These are phyloP conservation scores for Microbotryum violaceum DNA, from an alignment of 1,284 basidiomycete genomes.

Conservation along the genomic window DNA sequence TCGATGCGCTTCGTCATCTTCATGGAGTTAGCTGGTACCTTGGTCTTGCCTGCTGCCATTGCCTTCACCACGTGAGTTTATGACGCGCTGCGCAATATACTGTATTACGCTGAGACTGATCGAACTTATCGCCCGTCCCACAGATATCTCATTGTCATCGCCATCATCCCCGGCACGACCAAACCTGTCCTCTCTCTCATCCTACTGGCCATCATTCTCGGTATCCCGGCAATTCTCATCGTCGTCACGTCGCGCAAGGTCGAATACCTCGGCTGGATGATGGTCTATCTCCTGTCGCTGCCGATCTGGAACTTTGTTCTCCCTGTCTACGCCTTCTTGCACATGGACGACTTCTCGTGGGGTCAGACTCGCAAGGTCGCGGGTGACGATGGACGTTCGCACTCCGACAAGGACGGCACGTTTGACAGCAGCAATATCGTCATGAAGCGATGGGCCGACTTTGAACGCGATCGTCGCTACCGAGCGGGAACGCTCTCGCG, in stretches of 20 bases:
- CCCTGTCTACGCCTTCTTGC: slow-evolving; percentile 38
- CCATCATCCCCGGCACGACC: slow-evolving; percentile 34
- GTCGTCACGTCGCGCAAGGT: slow-evolving; percentile 44
- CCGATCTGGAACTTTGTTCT: slow-evolving; percentile 45
- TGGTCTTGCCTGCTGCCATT: slow-evolving; percentile 46
- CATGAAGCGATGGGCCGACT: slow-evolving; percentile 99
- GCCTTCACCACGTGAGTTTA: slow-evolving; percentile 41
- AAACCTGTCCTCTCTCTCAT: slow-evolving; percentile 36
- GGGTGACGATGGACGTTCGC: slow-evolving; percentile 32
- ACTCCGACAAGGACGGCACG: slow-evolving; percentile 63
- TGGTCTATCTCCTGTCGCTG: slow-evolving; percentile 44
- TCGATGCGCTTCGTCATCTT: slow-evolving; percentile 45
- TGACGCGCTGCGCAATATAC: neutral
- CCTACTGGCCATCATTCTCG: slow-evolving; percentile 43
- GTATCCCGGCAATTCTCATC: slow-evolving; percentile 45
- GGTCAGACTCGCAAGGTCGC: slow-evolving; percentile 41
- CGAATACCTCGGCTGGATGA: slow-evolving; percentile 45
- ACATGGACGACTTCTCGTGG: slow-evolving; percentile 45
- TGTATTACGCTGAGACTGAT: neutral
- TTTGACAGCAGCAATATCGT: slow-evolving; percentile 94
- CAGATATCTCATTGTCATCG: slow-evolving; percentile 37
- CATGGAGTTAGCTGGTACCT: slow-evolving; percentile 46
- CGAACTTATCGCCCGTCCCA: neutral
- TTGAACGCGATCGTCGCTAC: slow-evolving; percentile 88
- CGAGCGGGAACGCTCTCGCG: slow-evolving; percentile 20